Percentiles rank a stretch among this genome's conserved stretches.
Evolutionary conservation across 768 basidiomycete species (phyloP).

Genomic region (Mycena venus): DNA sequence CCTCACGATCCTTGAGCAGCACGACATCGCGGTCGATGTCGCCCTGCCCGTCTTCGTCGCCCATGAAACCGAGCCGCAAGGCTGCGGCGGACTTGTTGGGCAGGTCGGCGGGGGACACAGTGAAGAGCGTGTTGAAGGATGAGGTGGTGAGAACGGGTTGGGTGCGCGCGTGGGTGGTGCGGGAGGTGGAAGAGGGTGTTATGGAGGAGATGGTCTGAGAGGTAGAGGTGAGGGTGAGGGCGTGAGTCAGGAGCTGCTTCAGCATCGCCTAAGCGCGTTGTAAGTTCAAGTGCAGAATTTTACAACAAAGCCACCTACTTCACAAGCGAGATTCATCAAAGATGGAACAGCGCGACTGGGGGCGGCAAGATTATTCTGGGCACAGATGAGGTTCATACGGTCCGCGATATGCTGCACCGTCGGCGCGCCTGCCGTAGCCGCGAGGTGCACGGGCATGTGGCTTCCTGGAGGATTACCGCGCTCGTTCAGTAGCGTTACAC

Average conservation of each 20-base stretch:
- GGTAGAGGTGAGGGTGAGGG: constrained; percentile 80
- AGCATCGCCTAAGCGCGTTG: constrained; percentile 71
- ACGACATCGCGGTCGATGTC: constrained; percentile 66
- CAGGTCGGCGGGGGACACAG: constrained; percentile 80
- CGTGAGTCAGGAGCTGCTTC: constrained; percentile 87
- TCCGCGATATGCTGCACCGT: constrained; percentile 84
- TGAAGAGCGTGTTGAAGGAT: constrained; percentile 84
- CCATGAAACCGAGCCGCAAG: constrained; percentile 68
- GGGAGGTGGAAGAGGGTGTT: constrained; percentile 68
- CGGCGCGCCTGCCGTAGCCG: constrained; percentile 78
- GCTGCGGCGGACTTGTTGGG: constrained; percentile 86
- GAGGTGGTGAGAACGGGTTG: constrained; percentile 71
- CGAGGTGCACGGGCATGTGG: constrained; percentile 79
- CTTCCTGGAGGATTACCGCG: constrained; percentile 81
- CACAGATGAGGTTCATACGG: constrained; percentile 84
- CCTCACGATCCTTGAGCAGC: constrained; percentile 73
- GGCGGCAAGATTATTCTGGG: constrained; percentile 76
- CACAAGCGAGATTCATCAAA: constrained; percentile 82
- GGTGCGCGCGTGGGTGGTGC: constrained; percentile 50
- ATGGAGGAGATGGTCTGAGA: constrained; percentile 86
- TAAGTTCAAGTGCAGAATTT: neutral
- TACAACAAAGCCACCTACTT: constrained; percentile 59
- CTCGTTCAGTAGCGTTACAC: constrained; percentile 73
- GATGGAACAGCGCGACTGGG: constrained; percentile 75
- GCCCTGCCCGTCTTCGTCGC: constrained; percentile 61